Percentiles rank a stretch among this genome's conserved stretches.
Evolutionary conservation across 1,284 basidiomycete species (phyloP).

Genomic region (Mycena citricolor): DNA sequence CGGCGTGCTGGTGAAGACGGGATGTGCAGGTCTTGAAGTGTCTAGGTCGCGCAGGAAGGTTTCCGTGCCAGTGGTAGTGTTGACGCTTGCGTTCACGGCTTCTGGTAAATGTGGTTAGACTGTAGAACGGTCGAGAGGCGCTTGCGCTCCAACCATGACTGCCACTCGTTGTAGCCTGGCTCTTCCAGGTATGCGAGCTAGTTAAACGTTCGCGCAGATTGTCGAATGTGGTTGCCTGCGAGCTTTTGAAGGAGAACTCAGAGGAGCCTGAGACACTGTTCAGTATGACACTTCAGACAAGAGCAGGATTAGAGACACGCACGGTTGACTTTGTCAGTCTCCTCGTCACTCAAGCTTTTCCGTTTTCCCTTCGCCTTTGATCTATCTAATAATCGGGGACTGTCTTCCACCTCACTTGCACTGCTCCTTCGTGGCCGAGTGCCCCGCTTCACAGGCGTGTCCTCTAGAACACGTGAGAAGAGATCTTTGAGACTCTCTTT

Average conservation of each 20-base stretch:
- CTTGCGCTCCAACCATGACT: no score
- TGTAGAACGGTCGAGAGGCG: no score
- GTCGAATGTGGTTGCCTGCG: conserved; percentile 49
- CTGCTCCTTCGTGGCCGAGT: conserved; percentile 49
- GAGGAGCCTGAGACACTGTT: conserved; percentile 28
- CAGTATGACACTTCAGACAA: conserved; percentile 28
- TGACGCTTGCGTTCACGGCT: no score
- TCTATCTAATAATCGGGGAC: conserved; percentile 46
- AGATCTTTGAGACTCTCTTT: conserved; percentile 60
- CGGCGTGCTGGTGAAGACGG: conserved; percentile 53
- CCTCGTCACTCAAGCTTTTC: conserved; percentile 68
- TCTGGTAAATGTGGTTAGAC: no score
- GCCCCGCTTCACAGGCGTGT: conserved; percentile 58
- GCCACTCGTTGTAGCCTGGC: conserved; percentile 32
- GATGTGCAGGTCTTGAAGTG: conserved; percentile 40
- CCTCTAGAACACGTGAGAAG: conserved; percentile 60
- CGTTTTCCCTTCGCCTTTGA: conserved; percentile 50
- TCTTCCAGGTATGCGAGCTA: conserved; percentile 39
- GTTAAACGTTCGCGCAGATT: conserved; percentile 47
- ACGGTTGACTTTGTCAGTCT: conserved; percentile 56
- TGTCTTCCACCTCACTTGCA: conserved; percentile 58
- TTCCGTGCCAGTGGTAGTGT: conserved; percentile 42
- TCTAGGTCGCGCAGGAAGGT: conserved; percentile 38
- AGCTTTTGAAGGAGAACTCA: conserved; percentile 40
- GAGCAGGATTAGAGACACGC: conserved; percentile 30